Base-by-base conservation (phyloP, 1,284 basidiomycete species). In the Marasmius oreades region DNA sequence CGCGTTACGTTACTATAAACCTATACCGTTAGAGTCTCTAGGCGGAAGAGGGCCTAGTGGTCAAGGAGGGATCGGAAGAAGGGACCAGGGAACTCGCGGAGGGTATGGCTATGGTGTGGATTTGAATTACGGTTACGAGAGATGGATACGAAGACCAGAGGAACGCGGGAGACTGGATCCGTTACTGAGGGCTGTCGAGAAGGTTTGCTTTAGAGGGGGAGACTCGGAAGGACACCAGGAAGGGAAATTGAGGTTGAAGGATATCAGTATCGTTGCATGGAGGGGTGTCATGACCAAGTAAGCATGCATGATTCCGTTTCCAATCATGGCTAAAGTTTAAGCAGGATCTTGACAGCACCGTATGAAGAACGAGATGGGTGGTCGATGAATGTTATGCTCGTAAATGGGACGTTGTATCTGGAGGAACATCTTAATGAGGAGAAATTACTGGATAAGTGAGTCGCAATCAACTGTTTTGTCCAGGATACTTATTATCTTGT, bases 231-330 rank as follows among this genome's bases (percentile, higher is more conserved):
- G 66, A 64, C 66, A 68, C 61, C 63, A 66, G 56, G 61, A 62
- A 48, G 65, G 70, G 23, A 73, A 72, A 12, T 59, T 76, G 33
- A 64, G 69, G n/a, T 51, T 67, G 39, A 64, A 61, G 34, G 78
- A 79, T 55, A 73, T 86, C 24, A 80, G 80, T 45, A 80, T 93
- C 24, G 78, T 95, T 39, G 83, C 87, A 4, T 96, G 93, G 93
- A 78, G 93, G 65, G 96, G 95, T 3, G 84, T 98, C 56, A 85
- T 97, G 74, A 98, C 95, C 57, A 95, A 90, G 90, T 92, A 76
- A 44, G 43, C 62, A 39, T 62, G n/a, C 39, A 18, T 39, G 2
- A 11, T 20, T 12, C 18, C 10, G n/a, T 52, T n/a, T 18, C 14
- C 22, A 39, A 31, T 43, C 5, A 39, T 23, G 34, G 26, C 48